Conservation (phyloP, 2,329 filamentous ascomycete genomes). For the Fusarium chlamydosporum region DNA sequence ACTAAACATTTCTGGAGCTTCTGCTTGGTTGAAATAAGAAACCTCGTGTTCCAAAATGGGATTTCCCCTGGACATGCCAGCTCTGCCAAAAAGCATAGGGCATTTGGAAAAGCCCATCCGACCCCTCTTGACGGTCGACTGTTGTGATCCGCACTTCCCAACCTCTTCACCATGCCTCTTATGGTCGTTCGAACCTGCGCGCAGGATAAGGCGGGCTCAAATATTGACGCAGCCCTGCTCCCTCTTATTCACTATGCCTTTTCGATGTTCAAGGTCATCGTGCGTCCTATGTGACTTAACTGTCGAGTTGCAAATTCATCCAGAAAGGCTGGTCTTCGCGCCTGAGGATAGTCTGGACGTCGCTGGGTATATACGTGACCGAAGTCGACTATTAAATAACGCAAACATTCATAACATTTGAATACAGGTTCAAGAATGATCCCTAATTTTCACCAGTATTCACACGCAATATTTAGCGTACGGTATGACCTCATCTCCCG, state of each 20-base stretch:
- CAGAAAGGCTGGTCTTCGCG: not conserved
- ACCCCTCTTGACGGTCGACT: constrained; percentile 5
- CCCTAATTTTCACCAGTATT: not conserved
- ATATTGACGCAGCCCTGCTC: constrained; percentile 7
- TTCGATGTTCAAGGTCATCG: not conserved
- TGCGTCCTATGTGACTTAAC: not conserved
- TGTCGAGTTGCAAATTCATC: constrained; percentile 13
- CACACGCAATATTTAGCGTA: not conserved
- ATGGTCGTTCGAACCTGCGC: constrained; percentile 1
- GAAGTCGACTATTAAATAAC: not conserved
- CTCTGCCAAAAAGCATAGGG: constrained; percentile 26
- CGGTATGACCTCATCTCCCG: constrained; percentile 25
- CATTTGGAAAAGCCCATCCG: constrained; percentile 38
- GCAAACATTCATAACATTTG: not conserved
- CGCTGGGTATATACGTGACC: too few species aligned
- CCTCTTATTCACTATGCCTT: constrained; percentile 3
- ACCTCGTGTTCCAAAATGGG: constrained; percentile 56
- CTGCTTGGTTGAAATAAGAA: constrained; percentile 47
- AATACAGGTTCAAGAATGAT: not conserved
- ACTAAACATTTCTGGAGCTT: constrained; percentile 35
- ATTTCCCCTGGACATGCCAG: constrained; percentile 33
- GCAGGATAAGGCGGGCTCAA: constrained; percentile 12
- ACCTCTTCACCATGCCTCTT: constrained; percentile 18
- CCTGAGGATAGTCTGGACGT: not conserved
- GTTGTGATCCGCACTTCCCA: constrained; percentile 19